Percentiles rank a stretch among this genome's conserved stretches.
phyloP scores from a whole-genome alignment of 805 yeast species.

The Komagataella kurtzmanii region DNA sequence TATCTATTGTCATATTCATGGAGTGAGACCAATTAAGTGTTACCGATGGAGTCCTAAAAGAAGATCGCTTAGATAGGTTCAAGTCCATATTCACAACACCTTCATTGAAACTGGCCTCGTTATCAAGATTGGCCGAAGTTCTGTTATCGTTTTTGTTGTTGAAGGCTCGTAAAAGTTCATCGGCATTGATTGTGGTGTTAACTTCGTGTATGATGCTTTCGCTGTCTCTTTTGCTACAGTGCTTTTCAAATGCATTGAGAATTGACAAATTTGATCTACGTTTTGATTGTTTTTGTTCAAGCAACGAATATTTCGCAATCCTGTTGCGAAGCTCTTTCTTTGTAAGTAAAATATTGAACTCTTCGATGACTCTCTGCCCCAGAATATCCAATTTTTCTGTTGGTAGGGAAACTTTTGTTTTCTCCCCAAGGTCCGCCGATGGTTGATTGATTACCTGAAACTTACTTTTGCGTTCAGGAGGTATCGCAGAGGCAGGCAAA shows the following conservation, averaged over 20 bases:
- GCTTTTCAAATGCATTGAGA: background rate
- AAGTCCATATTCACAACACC: background rate
- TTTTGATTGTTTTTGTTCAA: background rate
- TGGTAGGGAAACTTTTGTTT: background rate
- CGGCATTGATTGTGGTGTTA: background rate
- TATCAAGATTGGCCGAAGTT: background rate
- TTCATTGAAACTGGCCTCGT: background rate
- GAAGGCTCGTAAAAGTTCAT: background rate
- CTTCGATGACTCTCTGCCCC: constrained; percentile 61
- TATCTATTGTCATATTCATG: constrained; percentile 11
- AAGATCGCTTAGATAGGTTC: constrained; percentile 1
- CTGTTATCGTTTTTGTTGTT: background rate
- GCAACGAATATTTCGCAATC: background rate
- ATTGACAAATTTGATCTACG: background rate
- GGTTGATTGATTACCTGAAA: constrained; percentile 5
- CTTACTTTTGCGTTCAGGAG: constrained; percentile 1
- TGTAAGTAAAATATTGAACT: constrained; percentile 14
- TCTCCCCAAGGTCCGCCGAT: background rate
- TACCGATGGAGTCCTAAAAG: constrained; percentile 20
- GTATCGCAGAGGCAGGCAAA: constrained; percentile 1
- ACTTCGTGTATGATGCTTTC: background rate
- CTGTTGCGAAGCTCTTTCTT: background rate
- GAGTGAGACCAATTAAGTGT: constrained; percentile 23
- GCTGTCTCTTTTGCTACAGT: background rate
- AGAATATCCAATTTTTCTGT: constrained; percentile 40